phyloP scores from a whole-genome alignment of 179 eudicot genomes.

The Sideroxylon spinosum region DNA sequence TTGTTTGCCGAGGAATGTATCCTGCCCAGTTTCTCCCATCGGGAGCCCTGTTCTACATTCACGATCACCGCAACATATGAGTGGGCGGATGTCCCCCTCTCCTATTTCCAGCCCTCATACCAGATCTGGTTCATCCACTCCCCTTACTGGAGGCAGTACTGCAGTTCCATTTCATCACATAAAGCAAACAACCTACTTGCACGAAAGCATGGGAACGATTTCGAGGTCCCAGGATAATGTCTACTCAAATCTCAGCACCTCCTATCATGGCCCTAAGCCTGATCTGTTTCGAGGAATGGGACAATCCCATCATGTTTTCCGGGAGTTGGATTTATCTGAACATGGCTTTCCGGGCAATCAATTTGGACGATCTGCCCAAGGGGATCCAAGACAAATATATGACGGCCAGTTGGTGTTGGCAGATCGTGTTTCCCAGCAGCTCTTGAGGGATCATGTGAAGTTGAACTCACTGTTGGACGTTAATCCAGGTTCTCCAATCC shows the following conservation, averaged over 20 bases:
- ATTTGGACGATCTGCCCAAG: conserved; percentile 16
- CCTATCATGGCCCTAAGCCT: conserved; percentile 23
- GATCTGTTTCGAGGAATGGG: conserved; percentile 20
- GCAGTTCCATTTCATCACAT: conserved; percentile 21
- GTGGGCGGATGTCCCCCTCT: conserved; percentile 21
- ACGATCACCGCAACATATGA: conserved; percentile 22
- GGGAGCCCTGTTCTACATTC: conserved; percentile 26
- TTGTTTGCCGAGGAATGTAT: conserved; percentile 20
- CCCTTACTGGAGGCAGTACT: conserved; percentile 26
- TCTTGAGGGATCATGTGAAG: conserved; percentile 21
- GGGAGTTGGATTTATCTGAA: conserved; percentile 18
- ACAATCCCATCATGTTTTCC: conserved; percentile 20
- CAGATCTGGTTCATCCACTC: conserved; percentile 31
- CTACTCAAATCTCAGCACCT: neutral
- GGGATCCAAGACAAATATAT: conserved; percentile 13
- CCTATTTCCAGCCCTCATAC: conserved; percentile 27
- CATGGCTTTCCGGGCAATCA: conserved; percentile 21
- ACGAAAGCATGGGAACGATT: conserved; percentile 15
- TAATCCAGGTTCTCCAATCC: conserved; percentile 17
- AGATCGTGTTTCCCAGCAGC: conserved; percentile 28
- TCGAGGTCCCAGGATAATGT: conserved; percentile 20
- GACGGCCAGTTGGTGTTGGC: conserved; percentile 22
- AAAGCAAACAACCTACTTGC: conserved; percentile 14
- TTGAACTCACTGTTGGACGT: conserved; percentile 13
- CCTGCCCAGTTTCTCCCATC: conserved; percentile 31